Evolutionary conservation across 352 stramenopile genomes (phyloP), one percentile per base, ranked within the genome.

Genomic region (Pelagophyceae sp.): DNA sequence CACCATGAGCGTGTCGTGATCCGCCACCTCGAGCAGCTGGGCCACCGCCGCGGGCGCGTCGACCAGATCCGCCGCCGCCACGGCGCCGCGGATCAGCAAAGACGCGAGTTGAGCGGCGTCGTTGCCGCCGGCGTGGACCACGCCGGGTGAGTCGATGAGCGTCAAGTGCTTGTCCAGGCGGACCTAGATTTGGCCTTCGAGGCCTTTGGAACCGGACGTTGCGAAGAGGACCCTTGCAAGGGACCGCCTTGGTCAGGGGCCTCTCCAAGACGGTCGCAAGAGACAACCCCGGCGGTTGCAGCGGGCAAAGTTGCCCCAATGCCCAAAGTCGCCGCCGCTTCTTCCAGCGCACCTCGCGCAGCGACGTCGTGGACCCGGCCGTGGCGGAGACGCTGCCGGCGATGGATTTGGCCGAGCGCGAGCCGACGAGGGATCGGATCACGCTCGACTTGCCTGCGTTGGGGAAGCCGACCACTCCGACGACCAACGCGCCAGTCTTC

Each of bases 321-420:
- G n/a, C n/a, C n/a, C n/a, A n/a, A n/a, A n/a, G n/a, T n/a, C n/a
- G n/a, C n/a, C n/a, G n/a, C n/a, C n/a, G n/a, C n/a, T n/a, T n/a
- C n/a, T n/a, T n/a, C n/a, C n/a, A n/a, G n/a, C n/a, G n/a, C 77
- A 99, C 92, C 85, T 98, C 94, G 83, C 99, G 95, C 86, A 98
- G 94, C 15, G 92, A 86, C 76, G 96, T 98, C 0, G 96, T 99
- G 86, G 97, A 97, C 33, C 96, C 96, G 5, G 96, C 91, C 23
- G 90, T 94, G 35, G 94, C 90, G 72, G 94, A 98, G 5, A 99
- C 95, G 72, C 95, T 95, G 17, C 96, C 95, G 32, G 89, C 88
- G 33, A 3, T 20, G 67, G 90, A 85, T 76, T 97, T 97, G 80
- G 33, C 11, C 25, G 5, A 6, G 11, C 90, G 72, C 64, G 83